Evolutionary conservation across 2,329 filamentous ascomycete species (phyloP), one percentile per base, ranked within the genome.

Genomic region (Apiospora arundinis): DNA sequence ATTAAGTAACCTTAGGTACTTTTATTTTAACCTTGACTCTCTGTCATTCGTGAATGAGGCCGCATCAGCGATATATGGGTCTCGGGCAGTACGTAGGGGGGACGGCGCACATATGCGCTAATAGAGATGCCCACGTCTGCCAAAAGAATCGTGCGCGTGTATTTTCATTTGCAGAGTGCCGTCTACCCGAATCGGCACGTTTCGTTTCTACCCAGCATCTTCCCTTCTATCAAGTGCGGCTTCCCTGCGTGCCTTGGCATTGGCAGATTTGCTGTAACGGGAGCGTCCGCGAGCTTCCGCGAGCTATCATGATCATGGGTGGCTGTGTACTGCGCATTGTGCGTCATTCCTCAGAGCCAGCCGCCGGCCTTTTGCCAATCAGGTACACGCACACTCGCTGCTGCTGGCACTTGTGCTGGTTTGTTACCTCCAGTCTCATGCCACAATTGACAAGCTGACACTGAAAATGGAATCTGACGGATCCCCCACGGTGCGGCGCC

Each of bases 201-300:
- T 16, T 16, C 42, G 42, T 14, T 16, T 16, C 42, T 45, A 12
- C 42, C 42, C 28, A 4, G 16, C 52, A 60, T 21, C 28, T 60
- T 60, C 52, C 28, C 14, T 16, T 60, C 16, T 18, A 16, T 32
- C 14, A 4, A 21, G 46, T n/a, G 46, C 46, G 46, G 46, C 46
- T 18, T 48, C 4, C 46, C 18, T n/a, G 6, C 21, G 4, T 32
- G 25, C 25, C 52, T 60, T 60, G 52, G 52, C 52, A 60, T 60
- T 60, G 52, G 52, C 52, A 60, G 28, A 60, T 60, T 60, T 16
- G 52, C 52, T 9, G 52, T 60, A 9, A 60, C 52, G 52, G 52
- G 52, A 60, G 52, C 52, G 52, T 60, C 52, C 52, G 52, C 52
- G 32, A 28, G 52, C 52, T 32, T 60, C 52, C 52, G 52, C 52